phyloP scores from a whole-genome alignment of 805 yeast genomes.

The Candida pseudoglaebosa region DNA sequence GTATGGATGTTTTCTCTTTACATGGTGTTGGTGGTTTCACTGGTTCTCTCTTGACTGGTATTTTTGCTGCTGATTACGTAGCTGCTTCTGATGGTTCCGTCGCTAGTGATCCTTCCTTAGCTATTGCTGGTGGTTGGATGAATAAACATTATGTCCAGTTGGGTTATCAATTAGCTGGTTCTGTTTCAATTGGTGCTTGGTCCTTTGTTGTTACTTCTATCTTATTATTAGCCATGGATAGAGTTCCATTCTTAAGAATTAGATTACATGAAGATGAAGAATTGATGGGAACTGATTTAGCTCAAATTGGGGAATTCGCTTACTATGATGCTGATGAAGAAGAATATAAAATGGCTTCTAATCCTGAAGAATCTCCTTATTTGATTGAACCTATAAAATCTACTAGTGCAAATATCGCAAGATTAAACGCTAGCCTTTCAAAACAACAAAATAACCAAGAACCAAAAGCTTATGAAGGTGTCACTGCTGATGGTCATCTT shows the following conservation, averaged over 20 bases:
- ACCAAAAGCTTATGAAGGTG: conserved; percentile 2
- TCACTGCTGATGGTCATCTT: conserved; percentile 1
- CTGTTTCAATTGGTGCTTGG: conserved; percentile 68
- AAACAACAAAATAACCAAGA: conserved; percentile 2
- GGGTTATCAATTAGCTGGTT: conserved; percentile 84
- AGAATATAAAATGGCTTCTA: conserved; percentile 16
- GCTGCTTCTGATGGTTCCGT: conserved; percentile 75
- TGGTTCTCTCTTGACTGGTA: conserved; percentile 83
- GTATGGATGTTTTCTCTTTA: conserved; percentile 88
- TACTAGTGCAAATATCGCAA: conserved; percentile 35
- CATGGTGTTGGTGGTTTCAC: conserved; percentile 92
- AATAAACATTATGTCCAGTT: conserved; percentile 79
- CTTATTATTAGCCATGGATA: conserved; percentile 63
- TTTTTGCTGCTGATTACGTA: conserved; percentile 88
- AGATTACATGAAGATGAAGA: conserved; percentile 87
- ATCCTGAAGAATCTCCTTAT: conserved; percentile 40
- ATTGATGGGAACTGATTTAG: conserved; percentile 79
- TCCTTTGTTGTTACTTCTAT: conserved; percentile 69
- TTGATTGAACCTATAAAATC: conserved; percentile 80
- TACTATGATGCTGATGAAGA: conserved; percentile 61
- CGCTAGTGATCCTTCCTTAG: conserved; percentile 19
- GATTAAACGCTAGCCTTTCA: conserved; percentile 17
- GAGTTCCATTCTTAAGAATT: conserved; percentile 74
- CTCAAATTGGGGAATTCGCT: conserved; percentile 89
- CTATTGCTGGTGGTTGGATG: conserved; percentile 81